phyloP scores from a whole-genome alignment of 2,329 filamentous ascomycete species.

The Sporothrix dimorphospora region DNA sequence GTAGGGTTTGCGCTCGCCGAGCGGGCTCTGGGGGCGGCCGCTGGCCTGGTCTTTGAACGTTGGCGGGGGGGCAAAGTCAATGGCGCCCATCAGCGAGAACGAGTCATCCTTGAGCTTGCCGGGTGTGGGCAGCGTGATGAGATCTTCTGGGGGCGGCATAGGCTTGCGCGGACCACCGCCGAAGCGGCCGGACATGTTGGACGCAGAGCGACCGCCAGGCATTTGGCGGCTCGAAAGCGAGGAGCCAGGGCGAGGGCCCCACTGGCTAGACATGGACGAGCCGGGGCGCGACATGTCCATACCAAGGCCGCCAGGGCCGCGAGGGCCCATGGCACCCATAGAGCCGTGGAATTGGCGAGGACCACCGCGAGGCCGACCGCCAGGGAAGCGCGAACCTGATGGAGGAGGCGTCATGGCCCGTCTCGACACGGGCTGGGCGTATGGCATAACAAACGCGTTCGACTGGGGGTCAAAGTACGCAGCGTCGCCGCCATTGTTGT shows the following conservation, averaged over 20 bases:
- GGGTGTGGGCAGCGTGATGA: constrained; percentile 81
- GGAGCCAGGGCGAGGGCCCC: constrained; percentile 49
- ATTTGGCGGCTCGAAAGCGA: constrained; percentile 42
- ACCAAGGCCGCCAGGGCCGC: constrained; percentile 39
- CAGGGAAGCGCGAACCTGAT: constrained; percentile 50
- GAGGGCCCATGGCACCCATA: constrained; percentile 49
- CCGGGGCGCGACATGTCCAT: constrained; percentile 37
- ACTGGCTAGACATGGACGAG: constrained; percentile 39
- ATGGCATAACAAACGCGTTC: constrained; percentile 77
- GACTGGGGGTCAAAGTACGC: constrained; percentile 68
- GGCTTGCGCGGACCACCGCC: constrained; percentile 48
- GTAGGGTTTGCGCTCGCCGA: constrained; percentile 71
- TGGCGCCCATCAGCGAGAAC: constrained; percentile 67
- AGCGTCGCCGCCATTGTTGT: constrained; percentile 57
- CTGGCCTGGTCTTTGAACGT: constrained; percentile 67
- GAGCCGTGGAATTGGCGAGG: constrained; percentile 53
- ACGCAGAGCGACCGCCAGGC: constrained; percentile 54
- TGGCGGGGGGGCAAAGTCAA: constrained; percentile 85
- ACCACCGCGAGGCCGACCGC: constrained; percentile 37
- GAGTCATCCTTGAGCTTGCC: constrained; percentile 81
- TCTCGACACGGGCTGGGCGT: constrained; percentile 80
- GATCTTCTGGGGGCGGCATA: constrained; percentile 70
- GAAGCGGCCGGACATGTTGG: constrained; percentile 52
- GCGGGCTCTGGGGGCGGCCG: constrained; percentile 68
- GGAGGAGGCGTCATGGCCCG: constrained; percentile 97